phyloP scores from a whole-genome alignment of 768 basidiomycete species.

The Gautieria morchelliformis region DNA sequence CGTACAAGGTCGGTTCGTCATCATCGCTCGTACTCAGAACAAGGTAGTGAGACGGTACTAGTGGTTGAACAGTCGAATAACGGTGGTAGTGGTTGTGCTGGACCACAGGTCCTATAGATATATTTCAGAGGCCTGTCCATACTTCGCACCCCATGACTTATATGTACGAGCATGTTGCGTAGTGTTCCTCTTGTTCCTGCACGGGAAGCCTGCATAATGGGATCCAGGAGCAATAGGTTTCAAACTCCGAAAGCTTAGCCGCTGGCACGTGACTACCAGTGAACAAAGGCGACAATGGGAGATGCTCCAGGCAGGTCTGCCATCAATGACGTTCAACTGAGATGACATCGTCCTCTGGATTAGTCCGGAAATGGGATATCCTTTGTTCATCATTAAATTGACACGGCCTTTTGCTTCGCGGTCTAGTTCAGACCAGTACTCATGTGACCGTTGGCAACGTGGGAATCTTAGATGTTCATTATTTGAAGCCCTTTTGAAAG shows the following conservation, averaged over 20 bases:
- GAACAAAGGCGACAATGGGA: too few species aligned
- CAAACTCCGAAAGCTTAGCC: neutral
- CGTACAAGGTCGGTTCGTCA: neutral
- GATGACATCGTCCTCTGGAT: too few species aligned
- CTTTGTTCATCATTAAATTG: too few species aligned
- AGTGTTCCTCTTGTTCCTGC: neutral
- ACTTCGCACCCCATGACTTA: neutral
- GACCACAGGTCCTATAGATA: neutral
- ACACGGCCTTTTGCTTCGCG: too few species aligned
- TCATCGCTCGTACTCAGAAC: neutral
- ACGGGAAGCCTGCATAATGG: neutral
- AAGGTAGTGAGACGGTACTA: neutral
- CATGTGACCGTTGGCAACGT: too few species aligned
- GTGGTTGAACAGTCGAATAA: neutral
- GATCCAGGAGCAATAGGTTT: neutral
- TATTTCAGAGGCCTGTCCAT: neutral
- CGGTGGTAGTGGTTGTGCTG: neutral
- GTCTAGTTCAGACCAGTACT: too few species aligned
- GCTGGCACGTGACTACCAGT: too few species aligned
- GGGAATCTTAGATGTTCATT: too few species aligned
- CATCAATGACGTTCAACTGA: too few species aligned
- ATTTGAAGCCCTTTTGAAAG: too few species aligned
- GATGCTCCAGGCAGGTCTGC: too few species aligned
- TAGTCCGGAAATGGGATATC: too few species aligned
- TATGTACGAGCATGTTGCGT: neutral